Base-by-base conservation (phyloP, 1,139 yeast species). In the Kluyveromyces sp. region DNA sequence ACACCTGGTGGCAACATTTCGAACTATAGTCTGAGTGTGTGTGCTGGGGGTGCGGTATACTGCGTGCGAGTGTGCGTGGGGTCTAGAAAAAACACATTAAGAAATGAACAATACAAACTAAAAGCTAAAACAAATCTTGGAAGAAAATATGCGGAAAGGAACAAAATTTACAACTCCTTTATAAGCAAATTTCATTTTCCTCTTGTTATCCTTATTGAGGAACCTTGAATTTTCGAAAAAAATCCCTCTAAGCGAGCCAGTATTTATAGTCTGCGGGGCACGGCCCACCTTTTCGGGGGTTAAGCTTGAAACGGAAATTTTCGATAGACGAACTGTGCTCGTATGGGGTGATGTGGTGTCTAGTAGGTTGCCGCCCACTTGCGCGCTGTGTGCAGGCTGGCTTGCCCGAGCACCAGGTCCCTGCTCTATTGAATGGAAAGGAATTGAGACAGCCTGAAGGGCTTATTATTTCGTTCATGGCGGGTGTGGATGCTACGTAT, bases 1-100 rank as follows among this genome's bases (percentile, higher is more conserved):
- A 72, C 77, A 63, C 77, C 77, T 54, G 70, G 69, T 63, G 78
- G 77, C 59, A 73, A 67, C 74, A 70, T 71, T 61, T 51, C 26
- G 26, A 22, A 22, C 26, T 6, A 22, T 22, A 22, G 26, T 22
- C 39, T 47, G 36, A 33, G 41, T 38, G 36, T 38, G 35, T 31
- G 33, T 19, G 18, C 20, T 22, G 18, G 36, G 25, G 39, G 13
- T 30, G 13, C 13, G 16, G 16, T 30, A 15, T 30, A 15, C 13
- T 36, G 31, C 22, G 41, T 34, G 41, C 41, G 41, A 38, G 41
- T 38, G 41, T 38, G 41, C 41, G 41, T 33, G 36, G 36, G n/a
- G 36, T 15, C 20, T 33, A 17, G n/a, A 18, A 33, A 18, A 4
- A 33, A 11, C 11, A 33, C 7, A 18, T 2, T 17, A 19, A 8